Evolutionary conservation across 192 early-diverging fungal species (phyloP), one percentile per base, ranked within the genome.

Genomic region (Coemansia sp.): DNA sequence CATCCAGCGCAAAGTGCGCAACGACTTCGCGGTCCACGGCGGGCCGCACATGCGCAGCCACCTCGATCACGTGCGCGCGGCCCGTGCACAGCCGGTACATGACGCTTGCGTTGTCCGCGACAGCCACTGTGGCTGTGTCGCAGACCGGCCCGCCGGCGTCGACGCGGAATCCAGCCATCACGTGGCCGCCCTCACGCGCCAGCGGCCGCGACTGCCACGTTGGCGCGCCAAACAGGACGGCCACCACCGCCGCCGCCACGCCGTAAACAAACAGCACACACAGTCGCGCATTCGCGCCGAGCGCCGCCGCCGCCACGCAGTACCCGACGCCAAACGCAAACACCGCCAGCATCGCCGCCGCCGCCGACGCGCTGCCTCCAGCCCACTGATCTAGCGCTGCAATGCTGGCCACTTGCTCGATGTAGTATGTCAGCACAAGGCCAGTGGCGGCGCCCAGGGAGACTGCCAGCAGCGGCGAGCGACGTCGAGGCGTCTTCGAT

Each of bases 131-230:
- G 23, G 69, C 78, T 0, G 36, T 17, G 57, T 75, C 69, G 49
- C 78, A 81, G 29, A 81, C 40, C 5, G 35, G 9, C 2, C 70
- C 73, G 10, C 49, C 49, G 52, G 49, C 55, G 29, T 65, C 36
- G 8, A 63, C 14, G 3, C 19, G 11, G 3, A 77, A 58, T 20
- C 49, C 49, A 2, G 1, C 14, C 48, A 71, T 36, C 23, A 20
- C 41, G 11, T 13, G 29, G 29, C 33, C 17, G 5, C 29, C 53
- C 35, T 25, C 35, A 9, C 42, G 35, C 7, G 33, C 33, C 19
- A 71, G 56, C 11, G 68, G 48, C n/a, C 77, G 71, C 34, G 72
- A 71, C 62, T 74, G 77, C 72, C 71, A 74, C 17, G 42, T n/a
- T 22, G 62, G 72, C 5, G 19, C 49, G 40, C 49, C 52, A 4